Evolutionary conservation across 305 asterid genomes (phyloP).

Genomic region (Rubia tinctorum): DNA sequence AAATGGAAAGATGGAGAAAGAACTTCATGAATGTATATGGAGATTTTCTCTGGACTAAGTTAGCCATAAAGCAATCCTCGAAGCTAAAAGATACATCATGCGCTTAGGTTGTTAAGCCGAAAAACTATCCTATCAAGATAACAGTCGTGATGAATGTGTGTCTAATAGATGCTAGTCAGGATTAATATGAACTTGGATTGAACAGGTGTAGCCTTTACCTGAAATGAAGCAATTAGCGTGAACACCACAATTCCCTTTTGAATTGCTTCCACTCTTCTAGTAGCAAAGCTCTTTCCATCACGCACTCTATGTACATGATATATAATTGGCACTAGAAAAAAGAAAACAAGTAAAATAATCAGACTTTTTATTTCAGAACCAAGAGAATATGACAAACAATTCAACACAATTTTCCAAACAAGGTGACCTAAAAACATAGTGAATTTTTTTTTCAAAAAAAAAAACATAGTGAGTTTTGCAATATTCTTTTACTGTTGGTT

Average conservation of each 20-base stretch:
- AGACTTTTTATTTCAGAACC: constrained; percentile 10
- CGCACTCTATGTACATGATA: constrained; percentile 91
- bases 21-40: neutral
- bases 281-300: constrained; percentile 96
- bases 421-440: neutral
- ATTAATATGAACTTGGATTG: neutral
- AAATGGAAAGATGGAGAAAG: neutral
- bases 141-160: neutral
- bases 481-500: neutral
- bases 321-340: constrained; percentile 72
- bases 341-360: neutral
- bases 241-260: constrained; percentile 83
- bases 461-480: too few relatives aligned
- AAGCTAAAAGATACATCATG: neutral
- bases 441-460: too few relatives aligned
- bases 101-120: neutral
- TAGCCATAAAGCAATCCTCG: neutral
- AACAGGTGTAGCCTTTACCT: constrained; percentile 47
- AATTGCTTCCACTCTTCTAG: constrained; percentile 93
- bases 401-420: constrained; percentile 8
- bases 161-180: neutral
- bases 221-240: constrained; percentile 84
- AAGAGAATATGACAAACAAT: constrained; percentile 10
- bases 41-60: neutral
- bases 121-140: neutral